Evolutionary conservation across 2,329 filamentous ascomycete species (phyloP).

Genomic region (Fusarium buharicum): DNA sequence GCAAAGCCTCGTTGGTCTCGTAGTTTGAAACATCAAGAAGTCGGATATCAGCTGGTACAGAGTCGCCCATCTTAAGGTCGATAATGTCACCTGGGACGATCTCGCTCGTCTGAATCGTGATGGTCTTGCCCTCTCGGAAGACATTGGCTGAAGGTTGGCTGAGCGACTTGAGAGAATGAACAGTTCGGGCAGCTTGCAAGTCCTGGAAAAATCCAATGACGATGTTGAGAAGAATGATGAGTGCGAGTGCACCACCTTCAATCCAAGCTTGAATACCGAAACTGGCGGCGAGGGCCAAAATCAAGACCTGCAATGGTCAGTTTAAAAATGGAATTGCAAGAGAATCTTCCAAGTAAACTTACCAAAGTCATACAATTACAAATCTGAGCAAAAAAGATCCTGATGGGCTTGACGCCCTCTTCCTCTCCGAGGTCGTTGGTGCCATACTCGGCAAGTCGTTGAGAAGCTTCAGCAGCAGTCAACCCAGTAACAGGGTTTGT

Average conservation of each 20-base stretch:
- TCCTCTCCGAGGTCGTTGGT: slow-evolving; percentile 71
- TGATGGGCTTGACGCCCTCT: slow-evolving; percentile 67
- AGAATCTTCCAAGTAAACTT: background rate
- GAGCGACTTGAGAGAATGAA: slow-evolving; percentile 57
- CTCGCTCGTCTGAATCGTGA: slow-evolving; percentile 24
- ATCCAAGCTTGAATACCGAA: slow-evolving; percentile 68
- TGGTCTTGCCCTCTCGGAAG: slow-evolving; percentile 31
- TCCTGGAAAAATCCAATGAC: slow-evolving; percentile 61
- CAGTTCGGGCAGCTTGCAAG: slow-evolving; percentile 59
- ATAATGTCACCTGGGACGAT: slow-evolving; percentile 64
- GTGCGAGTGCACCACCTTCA: slow-evolving; percentile 67
- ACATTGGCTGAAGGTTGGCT: slow-evolving; percentile 43
- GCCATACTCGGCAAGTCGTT: slow-evolving; percentile 66
- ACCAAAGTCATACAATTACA: slow-evolving; percentile 77
- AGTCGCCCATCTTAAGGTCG: slow-evolving; percentile 65
- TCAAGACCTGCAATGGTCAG: slow-evolving; percentile 54
- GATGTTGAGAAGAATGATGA: slow-evolving; percentile 68
- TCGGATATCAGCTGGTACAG: slow-evolving; percentile 69
- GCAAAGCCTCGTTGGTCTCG: slow-evolving; percentile 31
- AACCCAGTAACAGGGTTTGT: slow-evolving; percentile 69
- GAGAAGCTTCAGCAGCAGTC: slow-evolving; percentile 62
- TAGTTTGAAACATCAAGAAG: slow-evolving; percentile 30
- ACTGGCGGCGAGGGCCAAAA: slow-evolving; percentile 65
- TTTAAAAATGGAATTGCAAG: too few relatives aligned
- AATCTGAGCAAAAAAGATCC: slow-evolving; percentile 72